Evolutionary conservation across 2,329 filamentous ascomycete genomes (phyloP), one percentile per base, ranked within the genome.

Genomic region (Lasiodiplodia hormozganensis): DNA sequence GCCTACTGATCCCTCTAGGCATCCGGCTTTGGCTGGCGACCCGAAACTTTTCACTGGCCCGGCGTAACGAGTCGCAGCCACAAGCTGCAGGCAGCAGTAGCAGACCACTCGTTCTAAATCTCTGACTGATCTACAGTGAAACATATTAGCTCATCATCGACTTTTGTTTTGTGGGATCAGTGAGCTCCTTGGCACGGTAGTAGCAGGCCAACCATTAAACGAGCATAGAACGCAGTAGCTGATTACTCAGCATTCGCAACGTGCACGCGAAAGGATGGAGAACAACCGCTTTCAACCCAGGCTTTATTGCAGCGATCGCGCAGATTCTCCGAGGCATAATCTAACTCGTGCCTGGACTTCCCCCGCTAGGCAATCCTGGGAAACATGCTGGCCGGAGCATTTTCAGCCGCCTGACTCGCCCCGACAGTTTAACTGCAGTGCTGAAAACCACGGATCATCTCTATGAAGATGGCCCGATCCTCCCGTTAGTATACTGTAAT

Each of bases 1-100:
- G n/a, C 11, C 43, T 11, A 36, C 18, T 40, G 2, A 52, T 52
- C 47, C 60, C 23, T 52, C 60, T 34, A 64, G 47, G 60, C 60
- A 64, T 31, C 60, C 23, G 31, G 31, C 8, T 62, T 34, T n/a
- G 53, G 31, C 16, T 57, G 28, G 8, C 7, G 53, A 36, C 8
- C 18, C 18, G n/a, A 56, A 36, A 16, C 16, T 8, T 34, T 25
- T 54, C 28, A 31, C 14, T n/a, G 14, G 23, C 43, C 7, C 43
- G n/a, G 18, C 43, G n/a, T 47, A 18, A 47, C 43, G 6, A 47
- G 43, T 47, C n/a, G 43, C 8, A 47, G 18, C 43, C n/a, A 21
- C n/a, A 21, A 47, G n/a, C 43, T 47, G 43, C 8, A 47, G 43
- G 43, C 43, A 21, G n/a, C n/a, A 47, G 3, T 18, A 47, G 4